Percentiles rank a stretch among this genome's conserved stretches.
phyloP scores from a whole-genome alignment of 2,329 filamentous ascomycete genomes.

The Blastomyces gilchristii region DNA sequence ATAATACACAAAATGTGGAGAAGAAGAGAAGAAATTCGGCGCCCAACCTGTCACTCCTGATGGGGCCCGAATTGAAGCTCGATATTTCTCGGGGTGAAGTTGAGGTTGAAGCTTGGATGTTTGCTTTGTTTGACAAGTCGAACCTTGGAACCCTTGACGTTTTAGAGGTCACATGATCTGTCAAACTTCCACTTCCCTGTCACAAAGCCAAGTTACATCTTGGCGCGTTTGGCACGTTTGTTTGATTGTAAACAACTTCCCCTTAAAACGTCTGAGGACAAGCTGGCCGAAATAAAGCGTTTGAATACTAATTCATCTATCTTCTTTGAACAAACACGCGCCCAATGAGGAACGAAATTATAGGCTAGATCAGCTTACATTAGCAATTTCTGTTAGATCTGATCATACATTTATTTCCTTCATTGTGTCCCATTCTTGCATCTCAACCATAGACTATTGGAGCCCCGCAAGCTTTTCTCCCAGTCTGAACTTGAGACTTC shows the following conservation, averaged over 20 bases:
- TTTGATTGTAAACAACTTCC: background rate
- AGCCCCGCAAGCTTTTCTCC: background rate
- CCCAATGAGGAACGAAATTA: background rate
- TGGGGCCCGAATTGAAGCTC: background rate
- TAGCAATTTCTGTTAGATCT: background rate
- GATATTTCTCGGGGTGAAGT: background rate
- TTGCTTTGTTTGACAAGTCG: slow-evolving; percentile 1
- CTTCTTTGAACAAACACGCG: background rate
- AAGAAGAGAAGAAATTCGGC: background rate
- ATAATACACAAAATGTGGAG: background rate
- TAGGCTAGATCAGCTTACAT: background rate
- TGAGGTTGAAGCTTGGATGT: background rate
- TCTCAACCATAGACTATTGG: background rate
- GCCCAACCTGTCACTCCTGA: background rate
- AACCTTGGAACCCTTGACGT: too few relatives aligned
- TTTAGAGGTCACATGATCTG: background rate
- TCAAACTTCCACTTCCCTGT: background rate
- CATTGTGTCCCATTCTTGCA: background rate
- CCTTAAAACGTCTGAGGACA: slow-evolving; percentile 12
- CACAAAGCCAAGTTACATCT: background rate
- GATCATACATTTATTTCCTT: background rate
- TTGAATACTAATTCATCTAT: background rate
- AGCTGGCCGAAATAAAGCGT: slow-evolving; percentile 15
- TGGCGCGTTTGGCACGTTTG: background rate
- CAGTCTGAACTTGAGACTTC: background rate